Base-by-base conservation (phyloP, 2,329 filamentous ascomycete species). In the Colletotrichum higginsianum region DNA sequence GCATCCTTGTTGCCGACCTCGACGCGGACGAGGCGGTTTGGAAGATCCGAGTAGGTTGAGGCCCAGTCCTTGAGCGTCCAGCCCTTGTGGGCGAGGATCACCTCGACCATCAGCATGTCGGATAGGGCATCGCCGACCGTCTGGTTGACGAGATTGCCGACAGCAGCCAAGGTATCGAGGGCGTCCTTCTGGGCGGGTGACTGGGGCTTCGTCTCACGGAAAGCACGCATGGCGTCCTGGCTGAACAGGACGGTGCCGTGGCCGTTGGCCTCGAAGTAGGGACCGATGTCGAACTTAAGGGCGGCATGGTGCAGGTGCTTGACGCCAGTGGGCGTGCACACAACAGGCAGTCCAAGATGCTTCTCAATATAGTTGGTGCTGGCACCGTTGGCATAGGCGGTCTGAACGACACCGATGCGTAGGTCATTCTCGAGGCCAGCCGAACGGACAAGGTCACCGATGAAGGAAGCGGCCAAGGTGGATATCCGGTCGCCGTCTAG, bases 241-340 rank as follows among this genome's bases (percentile, higher is more conserved):
- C 94, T 97, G 87, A 99, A 99, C 66, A 98, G 92, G 46, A 98
- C 93, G 12, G 96, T 99, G 75, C 96, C 96, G 82, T 99, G 96
- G 40, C 96, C 96, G 80, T 99, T 99, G 75, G 96, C 96, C 85
- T 99, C 96, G 78, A 99, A 99, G 86, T 99, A 99, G 63, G 98
- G 94, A 68, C 96, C 96, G 66, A 98, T 92, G 78, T 99, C 96
- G 77, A 97, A 98, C 75, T 95, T 94, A 78, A 94, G 91, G 49
- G 96, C 96, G n/a, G 94, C 96, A 79, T 98, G 96, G 84, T 99
- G 96, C 74, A 99, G 89, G 83, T 98, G 94, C 87, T 99, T 99
- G 73, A 99, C 96, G 75, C 96, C 96, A 0, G 96, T 99, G 16
- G 94, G 92, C 1, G 96, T 98, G 87, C 94, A 98, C 71, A 97